Evolutionary conservation across 208 protist genomes (phyloP).

Genomic region (Leishmania mexicana): DNA sequence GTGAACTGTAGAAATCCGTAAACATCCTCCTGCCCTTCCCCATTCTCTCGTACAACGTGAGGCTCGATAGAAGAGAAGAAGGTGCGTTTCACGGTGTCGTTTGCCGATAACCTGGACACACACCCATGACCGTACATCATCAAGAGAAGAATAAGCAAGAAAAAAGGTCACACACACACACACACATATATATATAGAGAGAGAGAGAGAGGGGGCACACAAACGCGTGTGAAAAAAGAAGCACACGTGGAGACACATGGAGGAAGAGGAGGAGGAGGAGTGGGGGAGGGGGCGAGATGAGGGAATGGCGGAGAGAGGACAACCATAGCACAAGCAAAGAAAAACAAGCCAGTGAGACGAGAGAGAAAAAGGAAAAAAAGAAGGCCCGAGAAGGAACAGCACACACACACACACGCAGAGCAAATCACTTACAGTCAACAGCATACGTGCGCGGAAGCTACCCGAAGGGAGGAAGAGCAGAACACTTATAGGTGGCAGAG

Average conservation of each 20-base stretch:
- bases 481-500: conserved; percentile 1
- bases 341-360: background rate
- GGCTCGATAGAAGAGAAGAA: background rate
- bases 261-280: background rate
- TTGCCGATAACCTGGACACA: background rate
- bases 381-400: background rate
- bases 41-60: background rate
- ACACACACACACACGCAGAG: background rate
- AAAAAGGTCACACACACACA: background rate
- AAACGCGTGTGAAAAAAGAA: background rate
- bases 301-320: background rate
- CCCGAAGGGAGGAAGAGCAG: background rate
- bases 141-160: background rate
- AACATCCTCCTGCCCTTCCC: background rate
- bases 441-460: background rate
- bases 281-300: background rate
- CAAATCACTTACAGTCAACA: background rate
- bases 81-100: background rate
- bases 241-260: background rate
- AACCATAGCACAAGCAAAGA: background rate
- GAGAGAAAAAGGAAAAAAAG: background rate
- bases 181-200: background rate
- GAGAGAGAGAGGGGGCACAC: too few relatives aligned
- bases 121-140: background rate
- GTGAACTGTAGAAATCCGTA: background rate